phyloP scores from a whole-genome alignment of 768 basidiomycete species.

The Chalciporus chontae region DNA sequence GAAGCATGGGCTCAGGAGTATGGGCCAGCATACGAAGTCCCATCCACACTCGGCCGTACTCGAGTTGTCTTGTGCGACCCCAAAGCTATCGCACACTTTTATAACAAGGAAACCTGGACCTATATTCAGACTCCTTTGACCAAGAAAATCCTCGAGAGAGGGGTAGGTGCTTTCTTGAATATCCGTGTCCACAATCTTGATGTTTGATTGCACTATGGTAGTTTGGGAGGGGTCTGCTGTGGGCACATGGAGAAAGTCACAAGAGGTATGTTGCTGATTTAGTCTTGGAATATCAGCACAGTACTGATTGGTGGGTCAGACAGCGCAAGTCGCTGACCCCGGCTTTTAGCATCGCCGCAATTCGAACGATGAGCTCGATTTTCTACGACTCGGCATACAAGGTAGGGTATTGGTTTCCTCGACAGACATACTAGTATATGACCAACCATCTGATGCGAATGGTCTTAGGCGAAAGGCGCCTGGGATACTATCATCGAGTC shows the following conservation, averaged over 20 bases:
- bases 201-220: background rate
- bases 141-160: conserved; percentile 28
- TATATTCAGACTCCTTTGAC: conserved; percentile 41
- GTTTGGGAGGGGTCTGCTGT: conserved; percentile 29
- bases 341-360: conserved; percentile 23
- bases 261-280: conserved; percentile 29
- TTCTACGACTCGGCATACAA: conserved; percentile 30
- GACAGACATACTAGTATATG: no score
- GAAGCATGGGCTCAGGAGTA: conserved; percentile 23
- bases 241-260: conserved; percentile 42
- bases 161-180: background rate
- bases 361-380: conserved; percentile 21
- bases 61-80: conserved; percentile 35
- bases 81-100: conserved; percentile 28
- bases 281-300: background rate
- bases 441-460: background rate
- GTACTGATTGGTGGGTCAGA: conserved; percentile 2
- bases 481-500: conserved; percentile 30
- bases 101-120: conserved; percentile 18
- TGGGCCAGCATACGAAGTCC: conserved; percentile 15
- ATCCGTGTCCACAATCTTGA: background rate
- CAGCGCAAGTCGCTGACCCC: conserved; percentile 28
- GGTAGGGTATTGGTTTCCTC: background rate
- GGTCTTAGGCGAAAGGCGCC: conserved; percentile 24
- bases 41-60: conserved; percentile 10